Conservation (phyloP, 2,329 filamentous ascomycete species). For the Clonostachys chloroleuca region DNA sequence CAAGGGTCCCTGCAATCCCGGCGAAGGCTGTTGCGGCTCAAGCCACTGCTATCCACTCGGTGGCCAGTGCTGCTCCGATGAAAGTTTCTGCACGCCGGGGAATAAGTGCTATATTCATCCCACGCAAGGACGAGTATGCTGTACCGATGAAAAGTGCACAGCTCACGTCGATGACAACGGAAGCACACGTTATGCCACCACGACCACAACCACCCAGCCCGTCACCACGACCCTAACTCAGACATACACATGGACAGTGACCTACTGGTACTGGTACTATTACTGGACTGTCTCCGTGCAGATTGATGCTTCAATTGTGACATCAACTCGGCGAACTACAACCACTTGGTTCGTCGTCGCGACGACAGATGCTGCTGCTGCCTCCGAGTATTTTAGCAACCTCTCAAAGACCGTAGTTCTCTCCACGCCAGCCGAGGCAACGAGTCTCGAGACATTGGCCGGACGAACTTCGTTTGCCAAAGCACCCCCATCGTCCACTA, state of each 20-base stretch:
- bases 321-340: slow-evolving; percentile 6
- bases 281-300: slow-evolving; percentile 14
- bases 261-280: slow-evolving; percentile 14
- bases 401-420: slow-evolving; percentile 9
- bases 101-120: slow-evolving; percentile 9
- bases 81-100: slow-evolving; percentile 10
- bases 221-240: slow-evolving; percentile 5
- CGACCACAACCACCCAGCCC: slow-evolving; percentile 6
- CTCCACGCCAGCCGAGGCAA: slow-evolving; percentile 11
- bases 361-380: slow-evolving; percentile 10
- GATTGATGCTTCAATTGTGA: slow-evolving; percentile 11
- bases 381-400: slow-evolving; percentile 8
- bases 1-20: slow-evolving; percentile 8
- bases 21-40: slow-evolving; percentile 10
- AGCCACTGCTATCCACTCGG: slow-evolving; percentile 11
- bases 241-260: slow-evolving; percentile 14
- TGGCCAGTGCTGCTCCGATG: slow-evolving; percentile 12
- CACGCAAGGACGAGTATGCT: slow-evolving; percentile 7
- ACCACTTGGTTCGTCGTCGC: slow-evolving; percentile 8
- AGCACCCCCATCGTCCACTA: neutral
- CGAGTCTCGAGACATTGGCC: slow-evolving; percentile 11
- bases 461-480: slow-evolving; percentile 8
- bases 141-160: slow-evolving; percentile 13
- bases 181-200: slow-evolving; percentile 8
- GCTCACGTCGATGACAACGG: slow-evolving; percentile 10